Evolutionary conservation across 208 protist genomes (phyloP).

Genomic region (Leishmania aethiopica): DNA sequence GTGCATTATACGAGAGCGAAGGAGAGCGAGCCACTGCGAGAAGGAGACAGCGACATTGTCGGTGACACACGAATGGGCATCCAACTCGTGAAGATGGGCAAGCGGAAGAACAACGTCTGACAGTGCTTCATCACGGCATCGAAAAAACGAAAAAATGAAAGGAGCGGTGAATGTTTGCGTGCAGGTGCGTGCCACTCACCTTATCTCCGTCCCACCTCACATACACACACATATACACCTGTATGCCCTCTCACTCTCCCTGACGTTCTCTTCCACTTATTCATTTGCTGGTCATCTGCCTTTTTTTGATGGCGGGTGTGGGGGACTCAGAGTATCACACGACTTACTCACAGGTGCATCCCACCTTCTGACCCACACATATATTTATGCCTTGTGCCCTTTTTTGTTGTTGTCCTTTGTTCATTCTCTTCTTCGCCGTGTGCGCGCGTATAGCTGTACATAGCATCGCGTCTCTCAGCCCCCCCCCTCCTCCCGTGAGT

Average conservation of each 20-base stretch:
- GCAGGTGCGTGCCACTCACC: neutral
- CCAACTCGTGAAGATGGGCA: neutral
- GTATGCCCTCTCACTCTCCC: neutral
- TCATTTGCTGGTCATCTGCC: neutral
- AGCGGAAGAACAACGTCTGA: neutral
- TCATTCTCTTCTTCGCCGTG: neutral
- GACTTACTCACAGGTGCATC: neutral
- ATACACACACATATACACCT: neutral
- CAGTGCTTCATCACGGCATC: neutral
- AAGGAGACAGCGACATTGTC: neutral
- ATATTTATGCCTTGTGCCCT: neutral
- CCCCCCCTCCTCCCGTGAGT: neutral
- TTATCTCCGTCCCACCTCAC: neutral
- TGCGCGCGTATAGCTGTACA: neutral
- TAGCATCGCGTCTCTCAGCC: neutral
- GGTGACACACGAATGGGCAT: neutral
- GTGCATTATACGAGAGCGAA: neutral
- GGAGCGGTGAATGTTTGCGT: neutral
- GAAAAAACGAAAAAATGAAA: neutral
- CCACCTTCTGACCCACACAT: neutral
- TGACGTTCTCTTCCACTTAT: neutral
- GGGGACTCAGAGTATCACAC: neutral
- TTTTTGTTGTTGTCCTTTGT: neutral
- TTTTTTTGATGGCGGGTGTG: neutral
- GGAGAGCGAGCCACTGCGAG: neutral